Conservation (phyloP, 1,284 basidiomycete species). For the Lentinula novae-zelandiae region DNA sequence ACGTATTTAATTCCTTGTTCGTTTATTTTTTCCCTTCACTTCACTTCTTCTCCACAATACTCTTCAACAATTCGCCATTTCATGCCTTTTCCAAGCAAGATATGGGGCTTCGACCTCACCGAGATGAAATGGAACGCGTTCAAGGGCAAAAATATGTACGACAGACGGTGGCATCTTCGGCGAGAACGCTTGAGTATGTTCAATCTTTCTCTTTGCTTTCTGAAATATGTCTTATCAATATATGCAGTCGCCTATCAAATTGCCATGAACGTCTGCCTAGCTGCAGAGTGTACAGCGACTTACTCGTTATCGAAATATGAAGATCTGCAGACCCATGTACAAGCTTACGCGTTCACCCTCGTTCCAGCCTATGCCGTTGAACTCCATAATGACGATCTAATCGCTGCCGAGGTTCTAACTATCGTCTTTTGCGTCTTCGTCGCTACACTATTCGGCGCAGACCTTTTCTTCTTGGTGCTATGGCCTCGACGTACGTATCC, state of each 20-base stretch:
- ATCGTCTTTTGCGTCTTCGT: slow-evolving; percentile 31
- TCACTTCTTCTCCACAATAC: neutral
- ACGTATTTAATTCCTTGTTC: neutral
- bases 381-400: slow-evolving; percentile 27
- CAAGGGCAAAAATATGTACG: slow-evolving; percentile 26
- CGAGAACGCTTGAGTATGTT: slow-evolving; percentile 27
- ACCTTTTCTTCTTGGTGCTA: slow-evolving; percentile 32
- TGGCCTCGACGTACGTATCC: slow-evolving; percentile 29
- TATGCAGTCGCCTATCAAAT: slow-evolving; percentile 20
- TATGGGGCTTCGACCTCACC: slow-evolving; percentile 31
- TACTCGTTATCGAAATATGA: slow-evolving; percentile 32
- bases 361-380: slow-evolving; percentile 14
- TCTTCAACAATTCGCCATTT: too few species aligned
- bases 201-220: neutral
- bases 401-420: slow-evolving; percentile 24
- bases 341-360: slow-evolving; percentile 12
- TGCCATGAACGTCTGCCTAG: slow-evolving; percentile 29
- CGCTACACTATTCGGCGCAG: slow-evolving; percentile 30
- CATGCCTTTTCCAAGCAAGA: slow-evolving; percentile 11
- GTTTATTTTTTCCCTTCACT: neutral
- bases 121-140: slow-evolving; percentile 30
- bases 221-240: neutral
- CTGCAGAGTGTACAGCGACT: slow-evolving; percentile 31
- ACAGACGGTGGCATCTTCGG: slow-evolving; percentile 26
- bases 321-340: slow-evolving; percentile 24